Base-by-base conservation (phyloP, 129 eudicot genomes). In the Daucus carota region DNA sequence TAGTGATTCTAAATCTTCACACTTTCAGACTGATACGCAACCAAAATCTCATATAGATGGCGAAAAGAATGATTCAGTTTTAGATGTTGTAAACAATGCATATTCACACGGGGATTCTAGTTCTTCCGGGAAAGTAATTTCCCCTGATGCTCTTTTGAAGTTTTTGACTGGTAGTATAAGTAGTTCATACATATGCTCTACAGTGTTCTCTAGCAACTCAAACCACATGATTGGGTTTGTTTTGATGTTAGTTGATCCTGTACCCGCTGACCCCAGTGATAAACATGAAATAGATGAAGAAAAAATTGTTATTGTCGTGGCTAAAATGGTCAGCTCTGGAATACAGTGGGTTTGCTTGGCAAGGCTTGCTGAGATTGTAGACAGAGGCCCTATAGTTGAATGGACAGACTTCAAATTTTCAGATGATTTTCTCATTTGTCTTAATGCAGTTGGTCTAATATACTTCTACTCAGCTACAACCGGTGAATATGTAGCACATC, bases 321-420 rank as follows among this genome's bases (percentile, higher is more conserved):
- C 87, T 65, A 88, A 84, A 80, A 46, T 91, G 59, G 85, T 77
- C 50, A 84, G 76, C 76, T 79, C 85, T 87, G 98, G 96, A 68
- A 80, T 94, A 57, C 89, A 89, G 78, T 94, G 98, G 98, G 36
- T 86, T 78, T 86, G 78, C 87, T 83, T 88, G 16, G 97, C 84
- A 73, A 91, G 85, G 85, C 92, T 91, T 83, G 86, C 83, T 26
- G 86, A 87, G 78, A 83, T 52, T 75, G 69, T 63, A 46, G 85
- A 80, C 82, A 73, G 41, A 54, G 86, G 84, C 36, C 82, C 83
- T 32, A 69, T 44, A 74, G 80, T 78, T 83, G 89, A 90, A 52
- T 94, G 97, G 96, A 79, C 77, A 47, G 98, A 94, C 86, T 94
- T 89, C 68, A 83, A 76, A 50, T 87, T 91, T 78, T 86, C 87